These are phyloP conservation scores for Fraxinus quadrangulata DNA, from an alignment of 257 asterid genomes.

Conservation along the genomic window DNA sequence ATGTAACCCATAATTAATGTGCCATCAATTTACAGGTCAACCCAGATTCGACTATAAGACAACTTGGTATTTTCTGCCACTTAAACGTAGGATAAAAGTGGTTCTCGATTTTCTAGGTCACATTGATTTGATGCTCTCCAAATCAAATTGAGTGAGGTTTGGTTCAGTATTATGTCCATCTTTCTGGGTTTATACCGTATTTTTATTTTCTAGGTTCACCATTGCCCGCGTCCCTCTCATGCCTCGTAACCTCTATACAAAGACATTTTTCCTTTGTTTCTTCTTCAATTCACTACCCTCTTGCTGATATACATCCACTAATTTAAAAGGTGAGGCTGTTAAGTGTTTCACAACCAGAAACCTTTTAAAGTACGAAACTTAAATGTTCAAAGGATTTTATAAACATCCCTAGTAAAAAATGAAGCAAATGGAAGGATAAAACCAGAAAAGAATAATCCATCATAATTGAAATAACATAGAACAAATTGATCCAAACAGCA, in stretches of 20 bases:
- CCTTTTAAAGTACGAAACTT: conserved; percentile 4
- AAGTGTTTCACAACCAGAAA: background rate
- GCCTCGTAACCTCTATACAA: background rate
- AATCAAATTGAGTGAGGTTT: background rate
- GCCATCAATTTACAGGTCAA: background rate
- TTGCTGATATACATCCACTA: background rate
- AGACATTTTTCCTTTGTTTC: background rate
- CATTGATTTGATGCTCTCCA: background rate
- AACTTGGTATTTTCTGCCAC: background rate
- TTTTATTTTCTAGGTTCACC: background rate
- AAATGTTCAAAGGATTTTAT: conserved; percentile 17
- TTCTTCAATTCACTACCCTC: background rate
- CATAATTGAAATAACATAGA: conserved; percentile 17
- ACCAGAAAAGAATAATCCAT: background rate
- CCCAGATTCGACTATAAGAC: background rate
- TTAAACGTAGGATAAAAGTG: background rate
- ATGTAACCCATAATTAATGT: background rate
- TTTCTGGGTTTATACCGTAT: background rate
- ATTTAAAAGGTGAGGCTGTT: background rate
- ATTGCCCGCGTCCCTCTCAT: background rate
- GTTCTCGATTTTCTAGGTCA: background rate
- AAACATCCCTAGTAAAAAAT: conserved; percentile 5
- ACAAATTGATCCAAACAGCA: conserved; percentile 3
- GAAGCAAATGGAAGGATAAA: background rate
- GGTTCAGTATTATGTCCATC: background rate